Evolutionary conservation across 148 eudicot genomes (phyloP), one percentile per base, ranked within the genome.

Genomic region (Amaranthus cruentus): DNA sequence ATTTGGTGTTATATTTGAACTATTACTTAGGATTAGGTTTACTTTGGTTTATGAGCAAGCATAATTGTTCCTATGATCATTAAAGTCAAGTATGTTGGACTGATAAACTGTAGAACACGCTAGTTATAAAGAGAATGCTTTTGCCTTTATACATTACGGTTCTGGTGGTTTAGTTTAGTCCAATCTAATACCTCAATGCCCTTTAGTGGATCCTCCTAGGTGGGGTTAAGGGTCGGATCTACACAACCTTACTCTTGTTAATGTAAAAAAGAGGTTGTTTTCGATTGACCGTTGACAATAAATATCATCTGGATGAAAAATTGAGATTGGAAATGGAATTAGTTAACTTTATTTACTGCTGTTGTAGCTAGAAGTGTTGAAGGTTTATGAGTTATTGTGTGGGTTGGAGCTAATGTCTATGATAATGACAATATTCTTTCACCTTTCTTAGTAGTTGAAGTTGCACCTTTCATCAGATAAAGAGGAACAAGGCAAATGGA

Each of bases 381-480:
- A 13, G 13, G 55, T 12, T 67, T 67, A 18, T 49, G 70, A 15
- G 11, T 4, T 11, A 49, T 9, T 49, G 56, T 50, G 55, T 8
- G 55, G 56, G 2, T 7, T 46, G 38, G 38, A 28, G 38, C 18
- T 6, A 57, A 47, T 6, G 12, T 72, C 66, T 43, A 57, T 48
- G 7, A 56, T 59, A 18, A 11, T 55, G 14, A 8, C 64, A 58
- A 21, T 28, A 28, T 28, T 28, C 38, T 28, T 28, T n/a, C 51
- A 8, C 57, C 62, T 63, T 73, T n/a, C 21, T 42, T 50, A 7
- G 68, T 73, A 11, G 21, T 46, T 63, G 7, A 62, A 62, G 66
- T 38, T 62, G 66, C 13, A 44, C 9, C 14, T 63, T 44, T 44
- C 38, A 28, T 46, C 46, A 63, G 48, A 13, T 43, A 2, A 8